phyloP scores from a whole-genome alignment of 2,329 filamentous ascomycete species.

The Rhexocercosporidium sp. region DNA sequence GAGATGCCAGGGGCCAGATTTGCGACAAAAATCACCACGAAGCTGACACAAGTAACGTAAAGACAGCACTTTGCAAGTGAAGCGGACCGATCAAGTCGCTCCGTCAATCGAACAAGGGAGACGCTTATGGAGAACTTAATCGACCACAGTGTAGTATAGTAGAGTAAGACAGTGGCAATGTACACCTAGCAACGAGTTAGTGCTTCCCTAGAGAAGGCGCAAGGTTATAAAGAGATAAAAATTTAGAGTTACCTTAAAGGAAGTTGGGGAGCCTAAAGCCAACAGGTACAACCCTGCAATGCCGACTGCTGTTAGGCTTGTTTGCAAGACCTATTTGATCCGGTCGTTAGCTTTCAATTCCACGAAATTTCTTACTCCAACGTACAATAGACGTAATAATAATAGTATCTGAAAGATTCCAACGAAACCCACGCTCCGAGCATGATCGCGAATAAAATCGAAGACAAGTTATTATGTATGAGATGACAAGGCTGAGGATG shows the following conservation, averaged over 20 bases:
- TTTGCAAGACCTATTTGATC: not conserved
- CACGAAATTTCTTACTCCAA: not conserved
- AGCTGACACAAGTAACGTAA: not conserved
- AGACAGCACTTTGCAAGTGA: slow-evolving; percentile 5
- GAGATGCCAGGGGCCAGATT: not conserved
- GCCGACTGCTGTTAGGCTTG: not conserved
- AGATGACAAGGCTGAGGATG: not conserved
- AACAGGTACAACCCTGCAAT: not conserved
- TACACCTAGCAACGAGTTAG: not conserved
- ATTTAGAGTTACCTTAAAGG: not conserved
- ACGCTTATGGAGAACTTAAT: slow-evolving; percentile 13
- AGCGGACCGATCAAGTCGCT: slow-evolving; percentile 2
- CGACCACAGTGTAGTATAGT: slow-evolving; percentile 10
- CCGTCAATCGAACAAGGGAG: slow-evolving; percentile 8
- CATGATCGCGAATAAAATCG: slow-evolving; percentile 10
- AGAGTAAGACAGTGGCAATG: not conserved
- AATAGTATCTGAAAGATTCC: slow-evolving; percentile 8
- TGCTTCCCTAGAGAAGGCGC: not conserved
- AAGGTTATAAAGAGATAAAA: not conserved
- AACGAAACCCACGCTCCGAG: slow-evolving; percentile 7
- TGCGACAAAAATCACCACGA: not conserved
- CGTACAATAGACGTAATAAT: slow-evolving; percentile 3
- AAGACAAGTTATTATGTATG: not conserved
- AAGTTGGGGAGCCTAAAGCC: not conserved
- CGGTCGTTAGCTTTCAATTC: not conserved